Percentiles rank a stretch among this genome's conserved stretches.
Conservation (phyloP, 805 yeast genomes). For the Schizosaccharomyces pombe region DNA sequence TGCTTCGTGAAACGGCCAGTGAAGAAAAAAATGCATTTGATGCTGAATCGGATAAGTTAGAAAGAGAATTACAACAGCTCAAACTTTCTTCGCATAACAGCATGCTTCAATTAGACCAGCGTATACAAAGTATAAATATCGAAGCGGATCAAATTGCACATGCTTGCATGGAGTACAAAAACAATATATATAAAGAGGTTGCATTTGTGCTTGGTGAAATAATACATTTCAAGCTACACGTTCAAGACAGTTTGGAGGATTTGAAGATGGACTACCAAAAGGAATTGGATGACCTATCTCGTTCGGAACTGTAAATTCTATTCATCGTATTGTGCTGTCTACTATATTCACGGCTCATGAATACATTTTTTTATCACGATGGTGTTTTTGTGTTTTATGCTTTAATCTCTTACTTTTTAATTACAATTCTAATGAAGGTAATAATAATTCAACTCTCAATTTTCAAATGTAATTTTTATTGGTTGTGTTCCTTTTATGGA, state of each 20-base stretch:
- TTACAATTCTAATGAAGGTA: no score
- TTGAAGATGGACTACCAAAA: slow-evolving; percentile 20
- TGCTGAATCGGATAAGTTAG: slow-evolving; percentile 43
- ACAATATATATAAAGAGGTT: slow-evolving; percentile 28
- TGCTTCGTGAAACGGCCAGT: slow-evolving; percentile 25
- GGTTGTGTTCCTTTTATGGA: no score
- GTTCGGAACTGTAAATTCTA: not conserved
- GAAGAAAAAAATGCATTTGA: slow-evolving; percentile 27
- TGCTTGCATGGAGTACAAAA: slow-evolving; percentile 25
- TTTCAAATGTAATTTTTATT: no score
- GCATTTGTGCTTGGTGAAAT: slow-evolving; percentile 35
- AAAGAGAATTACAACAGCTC: slow-evolving; percentile 30
- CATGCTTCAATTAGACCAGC: slow-evolving; percentile 25
- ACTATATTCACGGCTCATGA: no score
- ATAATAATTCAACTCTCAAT: no score
- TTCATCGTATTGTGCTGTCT: no score
- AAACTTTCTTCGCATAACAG: slow-evolving; percentile 28
- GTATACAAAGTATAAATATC: slow-evolving; percentile 28
- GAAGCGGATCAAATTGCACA: slow-evolving; percentile 29
- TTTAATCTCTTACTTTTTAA: no score
- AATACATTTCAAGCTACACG: slow-evolving; percentile 39
- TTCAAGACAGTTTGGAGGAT: slow-evolving; percentile 41
- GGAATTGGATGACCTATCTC: slow-evolving; percentile 22
- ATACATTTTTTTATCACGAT: no score
- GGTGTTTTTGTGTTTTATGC: no score